These are phyloP conservation scores for Aspergillus wentii DNA, from an alignment of 495 filamentous ascomycete species.

Conservation along the genomic window DNA sequence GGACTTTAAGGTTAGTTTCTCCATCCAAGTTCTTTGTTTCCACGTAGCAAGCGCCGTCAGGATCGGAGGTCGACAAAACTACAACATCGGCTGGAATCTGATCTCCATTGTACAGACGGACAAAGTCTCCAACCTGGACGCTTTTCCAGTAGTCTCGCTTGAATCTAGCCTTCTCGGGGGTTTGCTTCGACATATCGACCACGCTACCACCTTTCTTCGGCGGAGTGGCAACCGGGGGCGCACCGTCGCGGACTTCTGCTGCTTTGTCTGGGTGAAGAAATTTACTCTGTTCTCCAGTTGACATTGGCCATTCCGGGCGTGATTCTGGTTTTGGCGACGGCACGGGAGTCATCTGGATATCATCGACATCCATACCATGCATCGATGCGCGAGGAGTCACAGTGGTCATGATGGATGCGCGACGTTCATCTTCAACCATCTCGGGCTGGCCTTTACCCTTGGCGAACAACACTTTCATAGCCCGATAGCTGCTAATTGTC, in stretches of 20 bases:
- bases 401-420: constrained; percentile 62
- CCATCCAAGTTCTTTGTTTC: constrained; percentile 98
- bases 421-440: constrained; percentile 41
- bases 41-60: constrained; percentile 92
- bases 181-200: constrained; percentile 54
- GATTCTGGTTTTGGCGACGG: constrained; percentile 67
- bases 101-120: constrained; percentile 94
- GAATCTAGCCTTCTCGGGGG: constrained; percentile 66
- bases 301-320: constrained; percentile 32
- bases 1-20: constrained; percentile 96
- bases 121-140: constrained; percentile 92
- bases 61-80: constrained; percentile 91
- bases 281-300: constrained; percentile 17
- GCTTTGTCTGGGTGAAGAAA: constrained; percentile 32
- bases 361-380: constrained; percentile 43
- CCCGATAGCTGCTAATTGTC: constrained; percentile 54
- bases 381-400: constrained; percentile 55
- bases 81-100: constrained; percentile 93
- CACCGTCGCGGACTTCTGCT: constrained; percentile 24
- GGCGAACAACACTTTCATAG: constrained; percentile 36
- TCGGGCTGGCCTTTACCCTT: constrained; percentile 35
- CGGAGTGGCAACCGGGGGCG: constrained; percentile 10
- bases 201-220: constrained; percentile 59
- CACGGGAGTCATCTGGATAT: constrained; percentile 94
- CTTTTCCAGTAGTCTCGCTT: constrained; percentile 95